Percentiles rank a stretch among this genome's conserved stretches.
Conservation (phyloP, 2,329 filamentous ascomycete genomes). For the Volutella citrinella region DNA sequence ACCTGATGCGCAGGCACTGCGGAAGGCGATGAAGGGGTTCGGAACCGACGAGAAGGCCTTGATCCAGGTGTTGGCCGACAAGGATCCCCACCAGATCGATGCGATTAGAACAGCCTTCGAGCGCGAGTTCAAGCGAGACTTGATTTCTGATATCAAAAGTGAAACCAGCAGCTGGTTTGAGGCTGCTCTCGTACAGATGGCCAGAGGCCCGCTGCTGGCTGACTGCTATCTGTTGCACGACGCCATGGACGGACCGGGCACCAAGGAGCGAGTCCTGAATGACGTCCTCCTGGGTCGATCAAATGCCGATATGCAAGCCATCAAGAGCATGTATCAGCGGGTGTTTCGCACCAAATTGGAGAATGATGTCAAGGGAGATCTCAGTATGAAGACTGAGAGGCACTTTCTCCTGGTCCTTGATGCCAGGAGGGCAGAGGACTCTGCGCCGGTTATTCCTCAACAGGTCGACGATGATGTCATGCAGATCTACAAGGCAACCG, state of each 20-base stretch:
- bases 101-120: conserved; percentile 66
- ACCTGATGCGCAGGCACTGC: conserved; percentile 66
- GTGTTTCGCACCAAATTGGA: conserved; percentile 67
- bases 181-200: conserved; percentile 69
- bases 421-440: conserved; percentile 74
- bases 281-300: conserved; percentile 79
- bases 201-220: conserved; percentile 73
- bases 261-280: conserved; percentile 82
- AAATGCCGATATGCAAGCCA: conserved; percentile 84
- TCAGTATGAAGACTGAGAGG: conserved; percentile 81
- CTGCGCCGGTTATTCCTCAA: conserved; percentile 67
- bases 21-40: conserved; percentile 88
- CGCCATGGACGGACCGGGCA: conserved; percentile 76
- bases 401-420: conserved; percentile 81
- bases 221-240: conserved; percentile 70
- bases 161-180: conserved; percentile 76
- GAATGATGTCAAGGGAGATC: conserved; percentile 69
- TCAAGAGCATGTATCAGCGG: conserved; percentile 74
- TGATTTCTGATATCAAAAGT: conserved; percentile 72
- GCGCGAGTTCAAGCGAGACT: conserved; percentile 60
- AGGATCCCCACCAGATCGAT: conserved; percentile 76
- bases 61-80: conserved; percentile 65
- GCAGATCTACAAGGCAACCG: conserved; percentile 73
- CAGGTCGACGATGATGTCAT: conserved; percentile 73
- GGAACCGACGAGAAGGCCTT: conserved; percentile 82